phyloP scores from a whole-genome alignment of 306 rosid genomes.

The Begonia masoniana region DNA sequence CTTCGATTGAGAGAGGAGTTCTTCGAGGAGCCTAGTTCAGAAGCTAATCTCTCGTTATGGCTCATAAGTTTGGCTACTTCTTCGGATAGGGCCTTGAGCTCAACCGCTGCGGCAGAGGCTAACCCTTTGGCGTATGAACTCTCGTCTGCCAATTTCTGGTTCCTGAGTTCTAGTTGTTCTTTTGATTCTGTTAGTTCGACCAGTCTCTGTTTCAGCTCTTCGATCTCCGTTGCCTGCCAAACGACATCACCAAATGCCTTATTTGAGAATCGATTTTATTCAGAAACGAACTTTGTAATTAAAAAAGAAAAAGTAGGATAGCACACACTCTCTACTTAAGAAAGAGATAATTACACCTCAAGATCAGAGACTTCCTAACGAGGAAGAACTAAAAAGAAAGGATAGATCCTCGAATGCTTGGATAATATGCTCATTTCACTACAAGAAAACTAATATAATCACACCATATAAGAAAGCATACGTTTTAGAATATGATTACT shows the following conservation, averaged over 20 bases:
- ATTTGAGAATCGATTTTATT: too few species aligned
- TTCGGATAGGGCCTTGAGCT: constrained; percentile 91
- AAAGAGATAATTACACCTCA: too few species aligned
- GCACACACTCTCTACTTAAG: too few species aligned
- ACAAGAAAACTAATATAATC: too few species aligned
- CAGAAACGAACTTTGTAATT: too few species aligned
- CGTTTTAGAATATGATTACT: too few species aligned
- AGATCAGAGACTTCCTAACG: too few species aligned
- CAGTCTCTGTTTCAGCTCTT: constrained; percentile 56
- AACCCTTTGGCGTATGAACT: constrained; percentile 92
- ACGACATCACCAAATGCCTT: not conserved
- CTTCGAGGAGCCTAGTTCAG: constrained; percentile 65
- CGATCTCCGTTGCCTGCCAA: constrained; percentile 42
- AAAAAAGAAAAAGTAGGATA: too few species aligned
- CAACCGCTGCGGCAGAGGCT: constrained; percentile 99
- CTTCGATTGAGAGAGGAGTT: constrained; percentile 60
- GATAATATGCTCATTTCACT: too few species aligned
- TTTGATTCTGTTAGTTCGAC: constrained; percentile 52
- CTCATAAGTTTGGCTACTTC: constrained; percentile 95
- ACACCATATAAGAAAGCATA: too few species aligned
- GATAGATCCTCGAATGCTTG: too few species aligned
- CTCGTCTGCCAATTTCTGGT: constrained; percentile 91
- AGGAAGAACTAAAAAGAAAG: too few species aligned
- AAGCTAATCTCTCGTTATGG: constrained; percentile 62
- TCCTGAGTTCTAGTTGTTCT: constrained; percentile 58